Conservation (phyloP, 352 stramenopile species). For the Aphanomyces invadans region DNA sequence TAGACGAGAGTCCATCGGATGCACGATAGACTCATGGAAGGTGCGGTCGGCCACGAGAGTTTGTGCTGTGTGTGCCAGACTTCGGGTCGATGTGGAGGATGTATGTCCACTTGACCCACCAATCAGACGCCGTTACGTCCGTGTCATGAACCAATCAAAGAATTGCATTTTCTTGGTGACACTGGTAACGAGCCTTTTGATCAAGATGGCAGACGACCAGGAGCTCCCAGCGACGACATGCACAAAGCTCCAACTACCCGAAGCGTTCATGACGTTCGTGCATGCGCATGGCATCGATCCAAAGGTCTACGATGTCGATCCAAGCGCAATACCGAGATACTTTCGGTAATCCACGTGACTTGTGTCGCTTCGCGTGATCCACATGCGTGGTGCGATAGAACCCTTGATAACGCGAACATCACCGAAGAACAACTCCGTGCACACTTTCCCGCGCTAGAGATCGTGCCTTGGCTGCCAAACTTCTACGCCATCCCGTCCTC, state of each 20-base stretch:
- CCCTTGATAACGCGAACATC: neutral
- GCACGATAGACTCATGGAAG: too few species aligned
- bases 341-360: too few species aligned
- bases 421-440: conserved; percentile 24
- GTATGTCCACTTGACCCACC: too few species aligned
- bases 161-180: neutral
- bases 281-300: conserved; percentile 38
- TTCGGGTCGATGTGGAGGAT: too few species aligned
- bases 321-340: conserved; percentile 38
- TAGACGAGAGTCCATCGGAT: too few species aligned
- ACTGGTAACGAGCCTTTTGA: neutral
- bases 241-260: conserved; percentile 5
- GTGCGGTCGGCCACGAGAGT: too few species aligned
- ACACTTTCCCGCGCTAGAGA: conserved; percentile 1
- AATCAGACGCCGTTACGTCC: neutral
- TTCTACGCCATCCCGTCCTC: conserved; percentile 59
- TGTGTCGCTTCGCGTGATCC: too few species aligned
- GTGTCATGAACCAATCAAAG: neutral
- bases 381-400: conserved; percentile 11
- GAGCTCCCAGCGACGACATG: neutral
- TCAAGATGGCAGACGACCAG: neutral
- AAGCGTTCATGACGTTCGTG: conserved; percentile 56
- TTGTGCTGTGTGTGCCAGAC: too few species aligned
- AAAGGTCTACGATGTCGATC: conserved; percentile 29
- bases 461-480: conserved; percentile 42